Evolutionary conservation across 1,284 basidiomycete species (phyloP).

Genomic region (Cutaneotrichosporon spelunceum): DNA sequence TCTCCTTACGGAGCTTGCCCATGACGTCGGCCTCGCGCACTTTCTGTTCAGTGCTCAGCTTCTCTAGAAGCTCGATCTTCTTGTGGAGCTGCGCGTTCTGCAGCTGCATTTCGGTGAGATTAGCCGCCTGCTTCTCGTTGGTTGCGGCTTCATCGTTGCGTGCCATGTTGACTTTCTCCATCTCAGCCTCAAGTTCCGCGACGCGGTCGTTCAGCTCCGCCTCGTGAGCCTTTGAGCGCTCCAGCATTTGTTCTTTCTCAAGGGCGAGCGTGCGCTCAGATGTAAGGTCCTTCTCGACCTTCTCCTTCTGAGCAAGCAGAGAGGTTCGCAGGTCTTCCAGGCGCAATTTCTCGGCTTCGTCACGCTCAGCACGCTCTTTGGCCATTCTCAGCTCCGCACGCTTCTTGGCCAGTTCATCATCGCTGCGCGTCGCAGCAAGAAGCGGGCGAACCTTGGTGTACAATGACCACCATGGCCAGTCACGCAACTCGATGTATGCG

Average conservation of each 20-base stretch:
- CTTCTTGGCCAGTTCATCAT: slow-evolving; percentile 86
- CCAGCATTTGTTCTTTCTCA: slow-evolving; percentile 82
- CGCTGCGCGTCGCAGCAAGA: slow-evolving; percentile 84
- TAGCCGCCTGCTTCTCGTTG: slow-evolving; percentile 29
- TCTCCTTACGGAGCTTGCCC: slow-evolving; percentile 36
- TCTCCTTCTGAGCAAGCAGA: slow-evolving; percentile 74
- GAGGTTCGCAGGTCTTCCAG: slow-evolving; percentile 74
- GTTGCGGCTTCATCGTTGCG: slow-evolving; percentile 64
- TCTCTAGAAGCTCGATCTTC: slow-evolving; percentile 74
- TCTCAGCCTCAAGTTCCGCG: slow-evolving; percentile 70
- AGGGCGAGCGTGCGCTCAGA: slow-evolving; percentile 74
- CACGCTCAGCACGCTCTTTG: slow-evolving; percentile 80
- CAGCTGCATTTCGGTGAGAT: slow-evolving; percentile 32
- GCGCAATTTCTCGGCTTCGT: slow-evolving; percentile 72
- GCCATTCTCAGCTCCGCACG: slow-evolving; percentile 78
- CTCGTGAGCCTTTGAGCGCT: slow-evolving; percentile 80
- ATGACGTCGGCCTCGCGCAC: slow-evolving; percentile 62
- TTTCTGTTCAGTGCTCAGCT: slow-evolving; percentile 68
- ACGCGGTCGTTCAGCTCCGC: slow-evolving; percentile 81
- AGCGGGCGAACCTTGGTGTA: slow-evolving; percentile 94
- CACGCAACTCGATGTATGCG: slow-evolving; percentile 79
- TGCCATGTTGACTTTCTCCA: slow-evolving; percentile 80
- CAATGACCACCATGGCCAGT: slow-evolving; percentile 99
- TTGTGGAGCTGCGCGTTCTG: slow-evolving; percentile 78
- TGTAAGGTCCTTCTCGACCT: slow-evolving; percentile 74